Evolutionary conservation across 106 monocot genomes (phyloP), one percentile per base, ranked within the genome.

Genomic region (Triglochin maritima): DNA sequence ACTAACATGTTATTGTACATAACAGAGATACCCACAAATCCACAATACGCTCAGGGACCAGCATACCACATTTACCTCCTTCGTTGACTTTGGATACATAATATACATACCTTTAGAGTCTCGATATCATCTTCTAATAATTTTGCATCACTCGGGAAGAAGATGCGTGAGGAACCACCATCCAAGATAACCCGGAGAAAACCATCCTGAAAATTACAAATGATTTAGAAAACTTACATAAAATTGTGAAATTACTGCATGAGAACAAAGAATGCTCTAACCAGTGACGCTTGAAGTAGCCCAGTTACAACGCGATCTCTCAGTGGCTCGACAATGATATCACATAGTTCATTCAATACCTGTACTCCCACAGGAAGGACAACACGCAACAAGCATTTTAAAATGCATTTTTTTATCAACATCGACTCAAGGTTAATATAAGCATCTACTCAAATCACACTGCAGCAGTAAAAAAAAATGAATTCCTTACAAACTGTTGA

Each of bases 261-360:
- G 49, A 5, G 47, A 47, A 48, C 44, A n/a, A 64, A 64, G 59
- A 45, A 48, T 45, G 14, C 8, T 47, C 43, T 59, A 74, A 95
- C 95, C 87, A 95, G 68, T 17, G 90, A 95, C 61, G 95, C 87
- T 78, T 95, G 95, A 75, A 95, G 95, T 56, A 95, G 90, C n/a
- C 89, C 95, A 41, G 90, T 87, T 42, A 95, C 95, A 62, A 87
- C 50, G 47, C 90, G 90, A 78, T 95, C 95, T 51, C 95, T 81
- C 9, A 95, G 83, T 74, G 83, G 85, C 69, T 90, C 95, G 56
- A 84, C 73, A 83, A 95, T 90, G 66, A 95, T 62, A 85, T 85
- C 87, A 80, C 95, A 95, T 17, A 95, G 77, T 73, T 87, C 66
- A 83, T 90, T 90, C 63, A 95, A 69, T 49, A 85, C 87, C 95